A percentile compares a stretch with the other conserved stretches of the same genome.
Evolutionary conservation across 1,139 yeast species (phyloP).

Genomic region (Meyerozyma carpophila): DNA sequence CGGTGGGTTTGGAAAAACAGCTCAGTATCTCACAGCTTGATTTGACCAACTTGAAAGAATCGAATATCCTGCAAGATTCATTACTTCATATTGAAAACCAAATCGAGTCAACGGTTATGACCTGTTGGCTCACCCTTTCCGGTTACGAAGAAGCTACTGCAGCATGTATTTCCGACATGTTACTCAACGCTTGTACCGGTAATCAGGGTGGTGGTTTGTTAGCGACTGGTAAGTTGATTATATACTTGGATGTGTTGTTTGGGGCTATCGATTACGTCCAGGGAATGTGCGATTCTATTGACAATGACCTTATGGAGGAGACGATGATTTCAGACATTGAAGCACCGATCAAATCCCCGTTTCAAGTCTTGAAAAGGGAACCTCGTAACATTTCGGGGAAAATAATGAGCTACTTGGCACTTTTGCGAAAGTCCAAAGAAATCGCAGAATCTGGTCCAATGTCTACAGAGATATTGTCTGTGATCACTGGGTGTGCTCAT

Average conservation of each 20-base stretch:
- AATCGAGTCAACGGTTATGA: slow-evolving; percentile 65
- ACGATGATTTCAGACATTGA: slow-evolving; percentile 4
- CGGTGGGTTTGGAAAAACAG: slow-evolving; percentile 49
- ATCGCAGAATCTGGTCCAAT: slow-evolving; percentile 54
- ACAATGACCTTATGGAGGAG: not conserved
- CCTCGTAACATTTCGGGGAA: slow-evolving; percentile 86
- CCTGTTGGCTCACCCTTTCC: slow-evolving; percentile 84
- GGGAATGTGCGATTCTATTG: slow-evolving; percentile 19
- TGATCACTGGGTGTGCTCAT: slow-evolving; percentile 91
- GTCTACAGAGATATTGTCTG: slow-evolving; percentile 56
- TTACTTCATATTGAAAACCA: slow-evolving; percentile 56
- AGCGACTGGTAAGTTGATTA: slow-evolving; percentile 69
- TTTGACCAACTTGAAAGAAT: slow-evolving; percentile 8
- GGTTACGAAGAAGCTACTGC: slow-evolving; percentile 94
- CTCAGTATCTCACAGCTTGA: slow-evolving; percentile 11
- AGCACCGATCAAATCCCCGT: slow-evolving; percentile 12
- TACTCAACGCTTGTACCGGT: slow-evolving; percentile 75
- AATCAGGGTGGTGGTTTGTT: slow-evolving; percentile 66
- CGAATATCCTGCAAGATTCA: slow-evolving; percentile 7
- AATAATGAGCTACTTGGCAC: slow-evolving; percentile 69
- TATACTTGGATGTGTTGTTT: slow-evolving; percentile 73
- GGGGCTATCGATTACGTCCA: slow-evolving; percentile 62
- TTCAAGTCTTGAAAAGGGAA: slow-evolving; percentile 51
- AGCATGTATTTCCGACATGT: slow-evolving; percentile 86
- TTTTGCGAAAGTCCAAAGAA: slow-evolving; percentile 54